Conservation (phyloP, 202 grass and related monocot genomes). For the Setaria viridis region DNA sequence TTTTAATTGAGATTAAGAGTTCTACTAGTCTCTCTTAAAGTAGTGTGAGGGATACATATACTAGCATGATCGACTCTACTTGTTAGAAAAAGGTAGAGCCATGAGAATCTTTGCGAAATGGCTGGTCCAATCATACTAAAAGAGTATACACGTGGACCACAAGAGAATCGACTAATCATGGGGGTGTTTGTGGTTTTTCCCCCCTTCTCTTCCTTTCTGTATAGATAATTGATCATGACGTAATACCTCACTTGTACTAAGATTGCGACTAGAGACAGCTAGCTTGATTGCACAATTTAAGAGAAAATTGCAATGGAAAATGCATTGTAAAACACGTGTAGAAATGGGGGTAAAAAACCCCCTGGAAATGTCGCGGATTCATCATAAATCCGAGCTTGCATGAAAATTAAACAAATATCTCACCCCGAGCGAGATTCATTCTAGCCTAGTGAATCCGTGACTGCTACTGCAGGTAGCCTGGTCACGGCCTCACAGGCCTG, state of each 20-base stretch:
- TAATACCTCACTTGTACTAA: constrained; percentile 15
- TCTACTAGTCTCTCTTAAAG: not conserved
- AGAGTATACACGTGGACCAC: not conserved
- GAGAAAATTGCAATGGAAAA: not conserved
- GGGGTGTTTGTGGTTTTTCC: not conserved
- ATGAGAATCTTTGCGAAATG: constrained; percentile 20
- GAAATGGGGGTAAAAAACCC: not conserved
- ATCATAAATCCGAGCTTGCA: not conserved
- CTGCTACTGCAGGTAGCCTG: not conserved
- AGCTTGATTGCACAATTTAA: not conserved
- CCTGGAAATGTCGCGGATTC: not conserved
- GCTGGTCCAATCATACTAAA: constrained; percentile 41
- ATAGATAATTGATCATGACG: constrained; percentile 44
- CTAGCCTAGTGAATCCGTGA: not conserved
- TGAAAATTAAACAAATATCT: constrained; percentile 14
- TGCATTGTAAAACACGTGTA: not conserved
- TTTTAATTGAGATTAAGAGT: not conserved
- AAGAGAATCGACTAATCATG: constrained; percentile 37
- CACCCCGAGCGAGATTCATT: not conserved
- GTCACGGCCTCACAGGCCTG: not conserved
- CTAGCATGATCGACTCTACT: not conserved
- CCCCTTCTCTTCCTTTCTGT: not conserved
- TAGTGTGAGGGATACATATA: not conserved
- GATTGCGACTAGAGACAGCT: constrained; percentile 32
- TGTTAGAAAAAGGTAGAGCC: constrained; percentile 5